Conservation (phyloP, 805 yeast genomes). For the Saccharomycopsis babjevae region DNA sequence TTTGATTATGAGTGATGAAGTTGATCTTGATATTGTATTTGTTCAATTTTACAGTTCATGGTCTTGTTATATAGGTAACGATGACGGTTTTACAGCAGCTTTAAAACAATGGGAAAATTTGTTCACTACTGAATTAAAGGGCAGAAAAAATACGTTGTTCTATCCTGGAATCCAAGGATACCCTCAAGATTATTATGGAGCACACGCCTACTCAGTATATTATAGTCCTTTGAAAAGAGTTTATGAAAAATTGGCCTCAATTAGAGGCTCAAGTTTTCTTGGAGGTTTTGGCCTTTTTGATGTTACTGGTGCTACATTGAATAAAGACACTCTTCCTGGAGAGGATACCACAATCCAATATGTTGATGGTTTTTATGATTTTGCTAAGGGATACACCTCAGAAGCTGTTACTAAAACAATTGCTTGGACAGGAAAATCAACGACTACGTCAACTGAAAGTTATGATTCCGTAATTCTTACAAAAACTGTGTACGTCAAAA, state of each 20-base stretch:
- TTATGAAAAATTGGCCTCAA: not conserved
- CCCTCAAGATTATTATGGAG: not conserved
- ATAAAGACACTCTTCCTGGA: not conserved
- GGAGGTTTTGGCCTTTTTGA: constrained; percentile 6
- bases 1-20: constrained; percentile 28
- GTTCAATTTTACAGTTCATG: constrained; percentile 55
- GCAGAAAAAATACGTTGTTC: not conserved
- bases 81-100: constrained; percentile 34
- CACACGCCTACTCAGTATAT: not conserved
- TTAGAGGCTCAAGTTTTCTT: not conserved
- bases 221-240: not conserved
- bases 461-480: not conserved
- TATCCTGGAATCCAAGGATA: not conserved
- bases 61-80: constrained; percentile 34
- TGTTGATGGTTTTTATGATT: not conserved
- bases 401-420: not conserved
- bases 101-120: constrained; percentile 36
- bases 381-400: not conserved
- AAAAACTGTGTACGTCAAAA: not conserved
- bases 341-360: not conserved
- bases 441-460: not conserved
- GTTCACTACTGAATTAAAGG: not conserved
- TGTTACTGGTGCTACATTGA: constrained; percentile 1
- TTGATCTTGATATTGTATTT: constrained; percentile 44
- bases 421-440: not conserved